Base-by-base conservation (phyloP, 2,329 filamentous ascomycete genomes). In the Byssoonygena ceratinophila region DNA sequence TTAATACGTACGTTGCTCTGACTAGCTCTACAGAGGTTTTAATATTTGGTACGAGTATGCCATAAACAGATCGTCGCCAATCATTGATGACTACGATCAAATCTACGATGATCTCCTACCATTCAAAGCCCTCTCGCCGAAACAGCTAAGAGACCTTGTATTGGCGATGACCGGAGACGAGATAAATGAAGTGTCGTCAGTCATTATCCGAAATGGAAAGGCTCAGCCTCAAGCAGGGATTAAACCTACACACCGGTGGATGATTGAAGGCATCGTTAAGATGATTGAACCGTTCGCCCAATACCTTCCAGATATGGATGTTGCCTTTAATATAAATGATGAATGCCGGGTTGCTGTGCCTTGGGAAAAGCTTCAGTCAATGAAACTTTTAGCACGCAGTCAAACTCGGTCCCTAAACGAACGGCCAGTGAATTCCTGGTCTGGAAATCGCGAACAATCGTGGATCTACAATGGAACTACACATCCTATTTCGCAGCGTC, bases 311-410 rank as follows among this genome's bases (percentile, higher is more conserved):
- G 79, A 82, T 55, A 82, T 83, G 79, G 79, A 82, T 59, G 63
- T 83, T 34, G 78, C 76, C 0, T 76, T 82, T 65, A 82, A 82
- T 55, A 60, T 82, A n/a, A 79, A 81, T 54, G 78, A 82, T 56
- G 78, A 81, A 59, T 73, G 73, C 44, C 73, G 79, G 9, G 74
- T 82, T 9, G 74, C 75, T 25, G 72, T 81, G 1, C 77, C 78
- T 0, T 76, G 71, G 63, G 67, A 70, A 36, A 65, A 66, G 2
- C 61, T 74, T 14, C 61, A 71, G 29, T 54, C 54, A 2, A 62
- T 76, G 54, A 68, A 62, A 14, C 56, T 63, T 7, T 55, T 60
- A 37, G 52, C 18, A 39, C 46, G 47, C 32, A 46, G 5, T 12
- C 57, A 60, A 12, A 32, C 25, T 40, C 41, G 53, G 23, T 56